Conservation (phyloP, 257 asterid species). For the Solanum boliviense region DNA sequence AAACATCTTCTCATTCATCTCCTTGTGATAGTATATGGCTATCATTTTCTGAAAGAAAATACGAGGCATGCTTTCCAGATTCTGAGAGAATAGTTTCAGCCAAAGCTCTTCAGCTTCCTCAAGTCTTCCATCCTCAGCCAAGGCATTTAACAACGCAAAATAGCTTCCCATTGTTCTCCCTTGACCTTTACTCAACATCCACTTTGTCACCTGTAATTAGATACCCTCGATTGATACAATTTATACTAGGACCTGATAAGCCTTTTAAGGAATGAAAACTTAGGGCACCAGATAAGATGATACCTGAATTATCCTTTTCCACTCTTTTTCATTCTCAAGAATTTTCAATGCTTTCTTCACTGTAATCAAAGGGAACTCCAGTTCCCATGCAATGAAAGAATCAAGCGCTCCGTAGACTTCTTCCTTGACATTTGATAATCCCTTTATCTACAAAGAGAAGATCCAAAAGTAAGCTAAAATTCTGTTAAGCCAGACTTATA, state of each 20-base stretch:
- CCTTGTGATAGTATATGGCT: slow-evolving; percentile 51
- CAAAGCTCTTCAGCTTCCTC: slow-evolving; percentile 94
- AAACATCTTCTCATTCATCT: slow-evolving; percentile 78
- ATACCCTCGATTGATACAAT: background rate
- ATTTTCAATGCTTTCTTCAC: slow-evolving; percentile 86
- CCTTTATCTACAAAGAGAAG: slow-evolving; percentile 47
- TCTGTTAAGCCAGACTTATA: background rate
- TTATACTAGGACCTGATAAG: background rate
- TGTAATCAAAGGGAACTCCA: slow-evolving; percentile 81
- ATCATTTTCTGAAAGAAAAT: slow-evolving; percentile 80
- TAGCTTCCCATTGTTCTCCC: slow-evolving; percentile 98
- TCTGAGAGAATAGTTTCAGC: slow-evolving; percentile 56
- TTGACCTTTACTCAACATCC: slow-evolving; percentile 98
- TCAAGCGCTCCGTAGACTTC: slow-evolving; percentile 95
- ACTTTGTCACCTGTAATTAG: slow-evolving; percentile 56
- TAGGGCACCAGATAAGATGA: background rate
- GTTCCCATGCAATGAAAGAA: slow-evolving; percentile 95
- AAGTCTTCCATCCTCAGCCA: slow-evolving; percentile 82
- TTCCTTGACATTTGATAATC: slow-evolving; percentile 85
- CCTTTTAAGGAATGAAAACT: background rate
- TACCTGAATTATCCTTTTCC: slow-evolving; percentile 95
- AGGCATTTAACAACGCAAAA: slow-evolving; percentile 65
- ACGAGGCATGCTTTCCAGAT: slow-evolving; percentile 87
- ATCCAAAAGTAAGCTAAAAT: background rate
- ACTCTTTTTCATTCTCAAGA: slow-evolving; percentile 70